Evolutionary conservation across 139 green algal genomes (phyloP).

Genomic region (Ostreobium quekettii): DNA sequence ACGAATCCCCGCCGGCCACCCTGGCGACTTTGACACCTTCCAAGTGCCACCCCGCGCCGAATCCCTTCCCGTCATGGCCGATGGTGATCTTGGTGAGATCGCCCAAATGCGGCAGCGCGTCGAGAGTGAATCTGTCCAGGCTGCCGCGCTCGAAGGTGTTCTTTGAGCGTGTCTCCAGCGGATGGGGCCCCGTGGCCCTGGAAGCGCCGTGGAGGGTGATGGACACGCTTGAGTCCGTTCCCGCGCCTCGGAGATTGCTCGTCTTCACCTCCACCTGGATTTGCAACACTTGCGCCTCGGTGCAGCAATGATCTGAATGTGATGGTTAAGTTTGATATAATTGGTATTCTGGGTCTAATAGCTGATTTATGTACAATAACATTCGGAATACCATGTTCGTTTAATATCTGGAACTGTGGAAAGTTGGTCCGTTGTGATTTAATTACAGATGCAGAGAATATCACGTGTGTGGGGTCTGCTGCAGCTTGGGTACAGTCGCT

Average conservation of each 20-base stretch:
- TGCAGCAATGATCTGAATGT: too few species aligned
- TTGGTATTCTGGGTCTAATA: too few species aligned
- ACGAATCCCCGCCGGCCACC: slow-evolving; percentile 30
- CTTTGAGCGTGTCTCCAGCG: neutral
- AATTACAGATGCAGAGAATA: too few species aligned
- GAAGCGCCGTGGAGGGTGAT: slow-evolving; percentile 12
- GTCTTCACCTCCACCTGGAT: slow-evolving; percentile 50
- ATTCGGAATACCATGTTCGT: too few species aligned
- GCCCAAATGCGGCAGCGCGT: slow-evolving; percentile 31
- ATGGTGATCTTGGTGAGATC: slow-evolving; percentile 41
- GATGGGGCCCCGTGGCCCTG: neutral
- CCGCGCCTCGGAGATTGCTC: slow-evolving; percentile 28
- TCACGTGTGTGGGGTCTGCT: too few species aligned
- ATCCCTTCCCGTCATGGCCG: slow-evolving; percentile 45
- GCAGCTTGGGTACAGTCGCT: too few species aligned
- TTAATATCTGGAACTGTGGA: too few species aligned
- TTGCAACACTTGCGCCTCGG: too few species aligned
- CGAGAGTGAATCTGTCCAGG: slow-evolving; percentile 39
- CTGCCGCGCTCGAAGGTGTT: neutral
- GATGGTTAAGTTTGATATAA: too few species aligned
- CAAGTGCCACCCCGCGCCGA: slow-evolving; percentile 52
- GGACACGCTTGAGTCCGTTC: slow-evolving; percentile 41
- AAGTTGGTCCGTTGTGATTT: too few species aligned
- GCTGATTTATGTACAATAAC: too few species aligned
- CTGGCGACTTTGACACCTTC: slow-evolving; percentile 44